Evolutionary conservation across 805 yeast genomes (phyloP).

Genomic region (Kuraishia molischiana): DNA sequence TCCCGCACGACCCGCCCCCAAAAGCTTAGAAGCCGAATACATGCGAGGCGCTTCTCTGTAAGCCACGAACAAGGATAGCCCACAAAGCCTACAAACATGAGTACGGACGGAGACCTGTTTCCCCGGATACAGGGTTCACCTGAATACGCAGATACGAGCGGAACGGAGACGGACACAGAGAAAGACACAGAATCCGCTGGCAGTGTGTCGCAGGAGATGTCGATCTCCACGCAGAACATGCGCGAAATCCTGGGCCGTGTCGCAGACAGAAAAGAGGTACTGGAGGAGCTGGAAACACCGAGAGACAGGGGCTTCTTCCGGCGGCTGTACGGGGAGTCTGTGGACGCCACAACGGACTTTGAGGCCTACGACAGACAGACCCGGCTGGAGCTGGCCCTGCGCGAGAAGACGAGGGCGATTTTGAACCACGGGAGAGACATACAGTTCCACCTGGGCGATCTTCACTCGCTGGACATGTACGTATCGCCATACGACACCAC

Average conservation of each 20-base stretch:
- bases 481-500: not conserved
- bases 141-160: too few relatives aligned
- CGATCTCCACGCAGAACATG: not conserved
- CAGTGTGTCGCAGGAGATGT: not conserved
- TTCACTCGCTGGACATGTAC: not conserved
- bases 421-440: not conserved
- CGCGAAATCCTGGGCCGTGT: not conserved
- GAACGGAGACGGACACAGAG: too few relatives aligned
- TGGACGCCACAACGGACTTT: conserved; percentile 4
- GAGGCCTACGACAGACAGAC: conserved; percentile 5
- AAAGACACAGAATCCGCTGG: too few relatives aligned
- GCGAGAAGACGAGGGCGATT: conserved; percentile 2
- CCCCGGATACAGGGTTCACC: too few relatives aligned
- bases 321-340: not conserved
- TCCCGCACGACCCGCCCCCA: too few relatives aligned
- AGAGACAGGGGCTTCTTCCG: conserved; percentile 6
- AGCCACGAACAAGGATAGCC: too few relatives aligned
- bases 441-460: not conserved
- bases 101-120: too few relatives aligned
- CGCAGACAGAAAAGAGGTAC: not conserved
- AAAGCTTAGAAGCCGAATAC: too few relatives aligned
- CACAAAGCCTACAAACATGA: too few relatives aligned
- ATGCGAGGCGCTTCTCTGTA: too few relatives aligned
- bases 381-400: conserved; percentile 3
- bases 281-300: not conserved